Percentiles rank a stretch among this genome's conserved stretches.
These are phyloP conservation scores for Podospora bellae-mahoneyi DNA, from an alignment of 495 filamentous ascomycete genomes.

Conservation along the genomic window DNA sequence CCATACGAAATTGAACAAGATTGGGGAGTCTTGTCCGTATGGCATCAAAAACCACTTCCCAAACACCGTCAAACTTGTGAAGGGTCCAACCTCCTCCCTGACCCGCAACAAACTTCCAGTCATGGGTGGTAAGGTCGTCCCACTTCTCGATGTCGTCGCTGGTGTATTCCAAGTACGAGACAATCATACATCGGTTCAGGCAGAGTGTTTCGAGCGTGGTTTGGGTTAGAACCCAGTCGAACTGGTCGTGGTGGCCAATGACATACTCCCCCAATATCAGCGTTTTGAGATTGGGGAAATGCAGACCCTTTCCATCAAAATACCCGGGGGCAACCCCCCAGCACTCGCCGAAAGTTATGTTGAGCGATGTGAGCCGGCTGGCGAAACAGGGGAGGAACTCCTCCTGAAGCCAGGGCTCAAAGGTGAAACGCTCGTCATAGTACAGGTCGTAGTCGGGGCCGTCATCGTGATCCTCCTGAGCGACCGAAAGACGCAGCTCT, in stretches of 20 bases:
- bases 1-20: not conserved
- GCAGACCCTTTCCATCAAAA: conserved; percentile 16
- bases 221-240: conserved; percentile 15
- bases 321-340: conserved; percentile 13
- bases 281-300: conserved; percentile 14
- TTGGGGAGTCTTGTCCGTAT: not conserved
- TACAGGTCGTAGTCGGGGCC: not conserved
- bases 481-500: conserved; percentile 10
- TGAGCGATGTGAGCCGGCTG: conserved; percentile 10
- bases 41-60: not conserved
- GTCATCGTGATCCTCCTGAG: too few species aligned
- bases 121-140: not conserved
- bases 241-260: conserved; percentile 17
- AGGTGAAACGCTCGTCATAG: conserved; percentile 8
- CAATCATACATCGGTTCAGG: conserved; percentile 10
- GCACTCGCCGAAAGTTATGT: conserved; percentile 11
- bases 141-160: not conserved
- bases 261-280: conserved; percentile 9
- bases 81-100: not conserved
- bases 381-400: conserved; percentile 10
- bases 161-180: not conserved
- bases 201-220: conserved; percentile 12
- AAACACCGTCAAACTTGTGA: not conserved
- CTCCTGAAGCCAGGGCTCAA: conserved; percentile 14
- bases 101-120: not conserved